Conservation (phyloP, 805 yeast species). For the Ascoidea asiatica region DNA sequence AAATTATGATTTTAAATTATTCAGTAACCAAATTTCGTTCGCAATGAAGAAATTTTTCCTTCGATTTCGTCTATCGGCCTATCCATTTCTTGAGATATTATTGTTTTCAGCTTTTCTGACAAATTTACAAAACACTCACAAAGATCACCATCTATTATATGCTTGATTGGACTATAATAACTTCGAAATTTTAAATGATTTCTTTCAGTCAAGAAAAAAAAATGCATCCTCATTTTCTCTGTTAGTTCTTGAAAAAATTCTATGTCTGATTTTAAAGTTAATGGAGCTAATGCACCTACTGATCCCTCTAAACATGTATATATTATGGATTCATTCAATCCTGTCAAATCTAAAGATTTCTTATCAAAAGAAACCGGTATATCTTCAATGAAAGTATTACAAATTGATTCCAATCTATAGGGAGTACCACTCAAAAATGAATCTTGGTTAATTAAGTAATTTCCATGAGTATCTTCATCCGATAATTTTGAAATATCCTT, state of each 20-base stretch:
- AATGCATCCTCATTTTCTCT: conserved; percentile 17
- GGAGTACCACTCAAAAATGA: conserved; percentile 34
- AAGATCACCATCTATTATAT: conserved; percentile 80
- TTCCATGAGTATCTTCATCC: conserved; percentile 36
- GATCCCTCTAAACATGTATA: conserved; percentile 77
- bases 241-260: conserved; percentile 36
- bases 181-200: conserved; percentile 60
- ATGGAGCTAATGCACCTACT: conserved; percentile 60
- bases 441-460: conserved; percentile 21
- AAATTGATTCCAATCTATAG: conserved; percentile 32
- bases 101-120: conserved; percentile 25
- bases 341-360: conserved; percentile 44
- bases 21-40: conserved; percentile 20
- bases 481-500: conserved; percentile 30
- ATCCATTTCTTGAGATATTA: conserved; percentile 5
- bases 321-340: conserved; percentile 39
- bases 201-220: no score
- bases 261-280: conserved; percentile 47
- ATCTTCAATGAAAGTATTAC: conserved; percentile 59
- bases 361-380: conserved; percentile 48
- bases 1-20: no score
- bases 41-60: conserved; percentile 35
- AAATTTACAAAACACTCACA: conserved; percentile 43
- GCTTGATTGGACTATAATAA: conserved; percentile 66
- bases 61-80: conserved; percentile 25